These are phyloP conservation scores for Gnomoniopsis sp. DNA, from an alignment of 2,329 filamentous ascomycete genomes.

Conservation along the genomic window DNA sequence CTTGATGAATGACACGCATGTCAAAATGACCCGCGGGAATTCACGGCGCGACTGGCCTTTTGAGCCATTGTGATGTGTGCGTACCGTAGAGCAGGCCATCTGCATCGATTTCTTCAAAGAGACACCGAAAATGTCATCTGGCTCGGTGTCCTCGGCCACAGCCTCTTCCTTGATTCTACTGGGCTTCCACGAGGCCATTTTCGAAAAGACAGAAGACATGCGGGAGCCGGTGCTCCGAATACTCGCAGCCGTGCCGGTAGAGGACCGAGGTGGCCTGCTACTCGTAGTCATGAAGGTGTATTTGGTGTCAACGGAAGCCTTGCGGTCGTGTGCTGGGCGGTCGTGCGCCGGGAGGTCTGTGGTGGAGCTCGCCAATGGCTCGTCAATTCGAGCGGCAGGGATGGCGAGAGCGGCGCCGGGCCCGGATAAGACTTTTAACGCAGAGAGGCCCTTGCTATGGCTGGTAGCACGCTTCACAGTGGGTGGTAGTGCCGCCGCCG, in stretches of 20 bases:
- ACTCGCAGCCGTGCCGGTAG: constrained; percentile 8
- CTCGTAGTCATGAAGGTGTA: neutral
- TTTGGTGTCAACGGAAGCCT: constrained; percentile 2
- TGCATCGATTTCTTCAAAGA: constrained; percentile 37
- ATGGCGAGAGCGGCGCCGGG: neutral
- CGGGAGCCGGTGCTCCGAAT: constrained; percentile 19
- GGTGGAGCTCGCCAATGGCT: neutral
- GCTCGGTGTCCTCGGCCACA: constrained; percentile 22
- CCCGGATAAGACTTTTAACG: neutral
- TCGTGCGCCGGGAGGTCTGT: neutral
- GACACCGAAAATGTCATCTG: constrained; percentile 36
- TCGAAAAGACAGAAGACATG: constrained; percentile 30
- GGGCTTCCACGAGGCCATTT: constrained; percentile 28
- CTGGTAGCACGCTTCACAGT: neutral
- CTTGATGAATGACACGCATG: constrained; percentile 36
- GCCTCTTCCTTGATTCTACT: constrained; percentile 23
- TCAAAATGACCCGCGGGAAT: constrained; percentile 40
- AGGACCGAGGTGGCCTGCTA: neutral
- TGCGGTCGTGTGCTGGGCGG: neutral
- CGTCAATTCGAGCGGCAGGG: neutral
- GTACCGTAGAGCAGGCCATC: constrained; percentile 35
- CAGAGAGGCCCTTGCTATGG: neutral
- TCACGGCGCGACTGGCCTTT: constrained; percentile 33
- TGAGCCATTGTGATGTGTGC: constrained; percentile 34
- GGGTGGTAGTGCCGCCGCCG: too few species aligned